phyloP scores from a whole-genome alignment of 2,329 filamentous ascomycete species.

The Monosporascus sp. region DNA sequence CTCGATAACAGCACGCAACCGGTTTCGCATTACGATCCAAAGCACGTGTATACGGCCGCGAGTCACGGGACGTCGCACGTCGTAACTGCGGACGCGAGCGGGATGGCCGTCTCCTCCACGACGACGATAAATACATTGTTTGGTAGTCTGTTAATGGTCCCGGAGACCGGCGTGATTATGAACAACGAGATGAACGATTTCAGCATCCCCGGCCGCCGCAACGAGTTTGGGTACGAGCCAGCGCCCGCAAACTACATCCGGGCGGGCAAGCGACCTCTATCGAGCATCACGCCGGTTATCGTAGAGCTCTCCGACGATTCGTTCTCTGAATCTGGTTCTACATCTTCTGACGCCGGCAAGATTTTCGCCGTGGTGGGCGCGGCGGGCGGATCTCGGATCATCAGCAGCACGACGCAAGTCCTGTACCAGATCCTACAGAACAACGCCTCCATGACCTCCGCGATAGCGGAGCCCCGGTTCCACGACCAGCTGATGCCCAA shows the following conservation, averaged over 20 bases:
- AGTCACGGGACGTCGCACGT: constrained; percentile 72
- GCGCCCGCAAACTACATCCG: constrained; percentile 75
- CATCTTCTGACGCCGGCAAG: constrained; percentile 36
- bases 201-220: constrained; percentile 69
- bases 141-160: constrained; percentile 72
- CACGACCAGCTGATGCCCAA: constrained; percentile 82
- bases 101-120: constrained; percentile 74
- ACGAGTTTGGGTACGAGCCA: constrained; percentile 82
- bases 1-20: constrained; percentile 66
- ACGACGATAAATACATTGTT: constrained; percentile 88
- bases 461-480: constrained; percentile 61
- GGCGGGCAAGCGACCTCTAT: constrained; percentile 75
- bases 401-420: constrained; percentile 70
- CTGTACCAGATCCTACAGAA: constrained; percentile 69
- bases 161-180: constrained; percentile 76
- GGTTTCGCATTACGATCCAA: constrained; percentile 67
- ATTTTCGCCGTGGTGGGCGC: constrained; percentile 68
- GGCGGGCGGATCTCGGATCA: constrained; percentile 78
- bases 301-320: constrained; percentile 46
- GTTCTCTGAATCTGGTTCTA: neutral
- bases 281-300: constrained; percentile 76
- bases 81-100: constrained; percentile 63
- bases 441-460: constrained; percentile 50
- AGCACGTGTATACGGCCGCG: constrained; percentile 58
- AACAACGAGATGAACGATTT: constrained; percentile 75